A percentile compares a stretch with the other conserved stretches of the same genome.
phyloP scores from a whole-genome alignment of 1,284 basidiomycete species.

The Cutaneotrichosporon sp. region DNA sequence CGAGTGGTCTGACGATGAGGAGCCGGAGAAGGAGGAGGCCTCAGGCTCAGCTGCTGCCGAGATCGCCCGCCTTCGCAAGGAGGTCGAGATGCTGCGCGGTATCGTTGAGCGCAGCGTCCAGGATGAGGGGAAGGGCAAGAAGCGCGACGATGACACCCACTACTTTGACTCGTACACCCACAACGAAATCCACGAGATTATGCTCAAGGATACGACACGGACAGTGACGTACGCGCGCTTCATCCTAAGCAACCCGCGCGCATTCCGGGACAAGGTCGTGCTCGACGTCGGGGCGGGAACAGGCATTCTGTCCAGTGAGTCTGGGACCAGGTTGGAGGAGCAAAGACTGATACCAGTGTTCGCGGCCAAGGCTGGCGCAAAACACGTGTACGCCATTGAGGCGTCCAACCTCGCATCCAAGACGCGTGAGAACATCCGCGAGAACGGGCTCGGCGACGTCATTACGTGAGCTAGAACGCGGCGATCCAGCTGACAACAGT shows the following conservation, averaged over 20 bases:
- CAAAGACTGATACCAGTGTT: conserved; percentile 59
- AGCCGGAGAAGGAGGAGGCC: conserved; percentile 17
- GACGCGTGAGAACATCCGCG: conserved; percentile 75
- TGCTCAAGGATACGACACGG: conserved; percentile 77
- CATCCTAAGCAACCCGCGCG: conserved; percentile 76
- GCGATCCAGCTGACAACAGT: conserved; percentile 45
- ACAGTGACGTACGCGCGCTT: conserved; percentile 91
- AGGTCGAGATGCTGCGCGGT: conserved; percentile 36
- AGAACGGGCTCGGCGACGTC: conserved; percentile 71
- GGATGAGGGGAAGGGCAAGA: conserved; percentile 42
- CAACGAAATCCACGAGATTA: conserved; percentile 66
- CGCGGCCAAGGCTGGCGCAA: conserved; percentile 86
- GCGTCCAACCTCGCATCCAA: conserved; percentile 83
- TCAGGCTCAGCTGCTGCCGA: conserved; percentile 55
- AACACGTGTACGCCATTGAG: conserved; percentile 89
- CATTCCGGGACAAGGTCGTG: conserved; percentile 83
- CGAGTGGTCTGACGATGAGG: conserved; percentile 65
- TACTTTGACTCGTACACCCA: conserved; percentile 94
- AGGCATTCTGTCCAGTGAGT: conserved; percentile 72
- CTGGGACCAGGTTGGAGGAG: not conserved
- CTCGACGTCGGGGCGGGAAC: conserved; percentile 96
- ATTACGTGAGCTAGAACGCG: conserved; percentile 62
- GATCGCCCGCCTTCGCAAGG: conserved; percentile 36
- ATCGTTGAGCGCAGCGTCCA: conserved; percentile 39
- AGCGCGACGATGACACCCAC: conserved; percentile 80